These are phyloP conservation scores for Hygrophila difformis DNA, from an alignment of 257 asterid species.

Conservation along the genomic window DNA sequence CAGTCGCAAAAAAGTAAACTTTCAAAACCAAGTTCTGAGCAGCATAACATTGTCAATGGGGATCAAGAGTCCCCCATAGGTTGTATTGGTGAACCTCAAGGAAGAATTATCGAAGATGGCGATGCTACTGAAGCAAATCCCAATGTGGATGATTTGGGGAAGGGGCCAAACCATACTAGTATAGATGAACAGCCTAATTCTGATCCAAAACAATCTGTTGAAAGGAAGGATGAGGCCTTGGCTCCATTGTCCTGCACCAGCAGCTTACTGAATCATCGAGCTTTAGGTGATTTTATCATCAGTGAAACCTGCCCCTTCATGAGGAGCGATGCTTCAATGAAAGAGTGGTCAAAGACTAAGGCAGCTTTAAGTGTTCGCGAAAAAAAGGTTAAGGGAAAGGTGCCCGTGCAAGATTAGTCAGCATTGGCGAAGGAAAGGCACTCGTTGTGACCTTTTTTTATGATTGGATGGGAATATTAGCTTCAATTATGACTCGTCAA, in stretches of 20 bases:
- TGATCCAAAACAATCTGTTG: constrained; percentile 9
- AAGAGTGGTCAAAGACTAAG: constrained; percentile 58
- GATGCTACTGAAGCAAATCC: constrained; percentile 4
- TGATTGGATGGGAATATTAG: too few relatives aligned
- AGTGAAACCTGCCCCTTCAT: constrained; percentile 60
- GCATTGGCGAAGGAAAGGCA: too few relatives aligned
- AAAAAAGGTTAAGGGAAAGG: too few relatives aligned
- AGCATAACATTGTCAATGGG: neutral
- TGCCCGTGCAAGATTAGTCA: too few relatives aligned
- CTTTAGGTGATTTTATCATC: constrained; percentile 21
- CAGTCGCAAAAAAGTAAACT: constrained; percentile 19
- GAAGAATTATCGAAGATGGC: constrained; percentile 1
- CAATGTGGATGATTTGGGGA: constrained; percentile 11
- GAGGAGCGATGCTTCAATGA: constrained; percentile 66
- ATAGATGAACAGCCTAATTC: constrained; percentile 12
- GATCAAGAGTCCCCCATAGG: constrained; percentile 12
- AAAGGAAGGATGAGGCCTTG: constrained; percentile 13
- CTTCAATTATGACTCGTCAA: too few relatives aligned
- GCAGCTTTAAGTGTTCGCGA: constrained; percentile 53
- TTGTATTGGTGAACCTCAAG: constrained; percentile 14
- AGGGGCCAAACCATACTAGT: constrained; percentile 9
- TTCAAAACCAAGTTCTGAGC: constrained; percentile 9
- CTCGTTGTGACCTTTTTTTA: too few relatives aligned
- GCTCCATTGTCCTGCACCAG: constrained; percentile 14
- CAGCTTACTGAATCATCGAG: constrained; percentile 15